These are phyloP conservation scores for Pleurotus ostreatus DNA, from an alignment of 768 basidiomycete genomes.

Conservation along the genomic window DNA sequence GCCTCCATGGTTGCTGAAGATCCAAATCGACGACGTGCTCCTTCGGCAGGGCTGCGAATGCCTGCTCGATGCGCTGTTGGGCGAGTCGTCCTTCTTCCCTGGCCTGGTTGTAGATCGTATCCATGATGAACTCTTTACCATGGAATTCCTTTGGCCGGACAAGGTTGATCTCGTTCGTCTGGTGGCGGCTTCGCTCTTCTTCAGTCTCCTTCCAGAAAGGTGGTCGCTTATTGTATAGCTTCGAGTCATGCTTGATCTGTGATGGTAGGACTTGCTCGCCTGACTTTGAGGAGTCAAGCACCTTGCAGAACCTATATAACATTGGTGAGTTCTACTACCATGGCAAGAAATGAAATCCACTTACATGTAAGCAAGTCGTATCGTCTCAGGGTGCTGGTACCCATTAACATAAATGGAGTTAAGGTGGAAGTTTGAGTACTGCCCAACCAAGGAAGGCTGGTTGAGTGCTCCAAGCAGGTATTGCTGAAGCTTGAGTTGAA, in stretches of 20 bases:
- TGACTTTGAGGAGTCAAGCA: constrained; percentile 45
- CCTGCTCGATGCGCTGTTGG: not conserved
- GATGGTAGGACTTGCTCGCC: constrained; percentile 30
- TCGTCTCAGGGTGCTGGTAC: constrained; percentile 44
- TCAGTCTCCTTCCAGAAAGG: constrained; percentile 17
- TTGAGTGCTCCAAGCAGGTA: constrained; percentile 48
- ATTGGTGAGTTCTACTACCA: constrained; percentile 9
- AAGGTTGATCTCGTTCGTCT: constrained; percentile 10
- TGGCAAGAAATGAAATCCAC: not conserved
- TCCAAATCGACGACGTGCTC: constrained; percentile 16
- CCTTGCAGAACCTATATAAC: constrained; percentile 32
- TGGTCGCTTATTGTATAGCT: constrained; percentile 17
- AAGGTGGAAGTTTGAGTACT: constrained; percentile 55
- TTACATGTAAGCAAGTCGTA: constrained; percentile 50
- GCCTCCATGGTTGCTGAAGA: constrained; percentile 32
- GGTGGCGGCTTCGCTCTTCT: constrained; percentile 11
- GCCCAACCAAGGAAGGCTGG: constrained; percentile 43
- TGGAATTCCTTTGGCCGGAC: constrained; percentile 9
- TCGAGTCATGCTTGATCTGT: constrained; percentile 19
- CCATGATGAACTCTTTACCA: constrained; percentile 25
- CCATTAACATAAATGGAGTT: constrained; percentile 49
- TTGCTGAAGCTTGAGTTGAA: constrained; percentile 37
- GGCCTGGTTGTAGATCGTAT: constrained; percentile 12
- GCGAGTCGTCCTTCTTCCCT: not conserved
- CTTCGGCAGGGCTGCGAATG: not conserved